Evolutionary conservation across 352 stramenopile species (phyloP).

Genomic region (Globisporangium cederbergense): DNA sequence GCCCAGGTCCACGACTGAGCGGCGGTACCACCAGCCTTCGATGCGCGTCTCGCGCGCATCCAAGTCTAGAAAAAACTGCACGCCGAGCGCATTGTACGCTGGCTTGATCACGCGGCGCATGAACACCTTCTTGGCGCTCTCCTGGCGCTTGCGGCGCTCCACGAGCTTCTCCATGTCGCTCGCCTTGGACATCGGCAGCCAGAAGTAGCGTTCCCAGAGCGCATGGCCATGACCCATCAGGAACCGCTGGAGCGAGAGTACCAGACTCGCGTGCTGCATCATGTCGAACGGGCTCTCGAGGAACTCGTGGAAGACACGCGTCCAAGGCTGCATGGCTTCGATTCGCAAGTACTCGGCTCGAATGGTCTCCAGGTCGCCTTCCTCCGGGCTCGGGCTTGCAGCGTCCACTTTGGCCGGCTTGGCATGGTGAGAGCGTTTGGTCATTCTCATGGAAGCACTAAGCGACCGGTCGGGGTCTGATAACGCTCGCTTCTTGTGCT

Average conservation of each 20-base stretch:
- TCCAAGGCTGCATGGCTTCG: slow-evolving; percentile 29
- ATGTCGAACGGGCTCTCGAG: slow-evolving; percentile 24
- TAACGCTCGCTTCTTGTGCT: neutral
- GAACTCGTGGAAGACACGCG: slow-evolving; percentile 16
- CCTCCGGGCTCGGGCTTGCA: neutral
- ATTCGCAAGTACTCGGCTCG: slow-evolving; percentile 16
- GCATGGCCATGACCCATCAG: slow-evolving; percentile 22
- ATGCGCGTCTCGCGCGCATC: slow-evolving; percentile 11
- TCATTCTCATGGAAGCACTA: neutral
- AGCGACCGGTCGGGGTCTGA: neutral
- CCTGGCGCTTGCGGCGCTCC: slow-evolving; percentile 20
- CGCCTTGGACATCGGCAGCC: slow-evolving; percentile 17
- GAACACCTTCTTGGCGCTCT: slow-evolving; percentile 20
- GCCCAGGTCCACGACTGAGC: slow-evolving; percentile 17
- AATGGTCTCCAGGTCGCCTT: slow-evolving; percentile 10
- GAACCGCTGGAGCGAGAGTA: slow-evolving; percentile 19
- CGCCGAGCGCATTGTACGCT: slow-evolving; percentile 22
- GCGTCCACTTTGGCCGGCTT: neutral
- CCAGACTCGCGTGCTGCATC: slow-evolving; percentile 11
- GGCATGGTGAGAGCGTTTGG: neutral
- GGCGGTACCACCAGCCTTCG: slow-evolving; percentile 31
- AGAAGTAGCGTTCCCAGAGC: slow-evolving; percentile 35
- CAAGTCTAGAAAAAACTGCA: slow-evolving; percentile 26
- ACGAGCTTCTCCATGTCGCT: neutral
- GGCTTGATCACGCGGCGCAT: slow-evolving; percentile 20